A percentile compares a stretch with the other conserved stretches of the same genome.
Evolutionary conservation across 129 eudicot genomes (phyloP).

Genomic region (Flaveria trinervia): DNA sequence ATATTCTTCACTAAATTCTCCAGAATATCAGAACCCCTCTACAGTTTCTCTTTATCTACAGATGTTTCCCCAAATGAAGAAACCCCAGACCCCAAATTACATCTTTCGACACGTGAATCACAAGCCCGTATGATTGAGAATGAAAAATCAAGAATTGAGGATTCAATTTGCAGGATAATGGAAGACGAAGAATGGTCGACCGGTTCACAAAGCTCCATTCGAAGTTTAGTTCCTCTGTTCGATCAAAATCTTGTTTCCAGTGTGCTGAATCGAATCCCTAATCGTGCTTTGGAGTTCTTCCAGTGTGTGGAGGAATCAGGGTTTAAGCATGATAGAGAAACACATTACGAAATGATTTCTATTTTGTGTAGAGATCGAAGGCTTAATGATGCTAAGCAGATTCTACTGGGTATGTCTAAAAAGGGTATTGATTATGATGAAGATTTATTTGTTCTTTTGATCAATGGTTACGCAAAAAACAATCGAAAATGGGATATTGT

Average conservation of each 20-base stretch:
- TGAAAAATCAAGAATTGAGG: slow-evolving; percentile 20
- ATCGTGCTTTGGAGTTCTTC: slow-evolving; percentile 70
- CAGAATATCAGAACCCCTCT: slow-evolving; percentile 14
- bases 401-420: slow-evolving; percentile 56
- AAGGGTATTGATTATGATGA: slow-evolving; percentile 72
- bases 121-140: slow-evolving; percentile 5
- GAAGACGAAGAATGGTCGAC: slow-evolving; percentile 69
- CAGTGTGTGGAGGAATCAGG: slow-evolving; percentile 63
- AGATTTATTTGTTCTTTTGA: slow-evolving; percentile 67
- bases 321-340: slow-evolving; percentile 48
- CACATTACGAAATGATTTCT: slow-evolving; percentile 54
- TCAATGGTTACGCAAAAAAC: slow-evolving; percentile 59
- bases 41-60: slow-evolving; percentile 18
- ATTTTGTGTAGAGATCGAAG: slow-evolving; percentile 58
- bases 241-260: slow-evolving; percentile 56
- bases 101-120: slow-evolving; percentile 9
- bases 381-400: slow-evolving; percentile 72
- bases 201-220: slow-evolving; percentile 63
- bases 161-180: slow-evolving; percentile 64
- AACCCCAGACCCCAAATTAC: slow-evolving; percentile 22
- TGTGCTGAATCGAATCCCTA: slow-evolving; percentile 51
- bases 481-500: slow-evolving; percentile 50
- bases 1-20: slow-evolving; percentile 6
- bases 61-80: slow-evolving; percentile 15
- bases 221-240: slow-evolving; percentile 51